Conservation (phyloP, 2,329 filamentous ascomycete genomes). For the Ophiosphaerella narmari region DNA sequence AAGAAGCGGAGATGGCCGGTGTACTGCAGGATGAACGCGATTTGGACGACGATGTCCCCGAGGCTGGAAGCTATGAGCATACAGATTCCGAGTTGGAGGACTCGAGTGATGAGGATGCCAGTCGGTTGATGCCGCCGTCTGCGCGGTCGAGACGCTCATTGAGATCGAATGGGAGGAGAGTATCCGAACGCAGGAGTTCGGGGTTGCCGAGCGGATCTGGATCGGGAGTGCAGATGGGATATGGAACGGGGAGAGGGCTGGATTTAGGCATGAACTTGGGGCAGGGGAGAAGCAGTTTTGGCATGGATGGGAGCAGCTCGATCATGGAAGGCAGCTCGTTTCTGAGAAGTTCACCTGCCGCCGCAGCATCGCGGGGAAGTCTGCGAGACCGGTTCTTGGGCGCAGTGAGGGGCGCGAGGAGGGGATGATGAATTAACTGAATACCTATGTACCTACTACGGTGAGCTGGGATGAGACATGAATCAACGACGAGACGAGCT, state of each 20-base stretch:
- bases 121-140: constrained; percentile 3
- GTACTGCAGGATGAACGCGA: constrained; percentile 55
- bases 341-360: constrained; percentile 38
- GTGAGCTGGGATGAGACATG: constrained; percentile 1
- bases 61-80: constrained; percentile 59
- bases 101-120: constrained; percentile 32
- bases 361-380: constrained; percentile 30
- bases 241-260: constrained; percentile 1
- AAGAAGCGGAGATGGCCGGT: constrained; percentile 54
- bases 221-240: constrained; percentile 1
- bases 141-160: constrained; percentile 11
- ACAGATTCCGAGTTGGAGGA: constrained; percentile 59
- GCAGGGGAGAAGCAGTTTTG: constrained; percentile 35
- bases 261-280: constrained; percentile 28
- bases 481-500: neutral
- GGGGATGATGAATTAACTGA: constrained; percentile 1
- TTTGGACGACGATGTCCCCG: constrained; percentile 57
- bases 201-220: constrained; percentile 15
- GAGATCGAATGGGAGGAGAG: constrained; percentile 4
- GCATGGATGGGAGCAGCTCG: constrained; percentile 42
- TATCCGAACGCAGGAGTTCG: constrained; percentile 20
- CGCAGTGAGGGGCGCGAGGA: constrained; percentile 18
- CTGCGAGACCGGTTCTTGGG: constrained; percentile 37
- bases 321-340: constrained; percentile 45
- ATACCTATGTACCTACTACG: neutral